These are phyloP conservation scores for Protostelium mycophagum DNA, from an alignment of 78 protist species.

Conservation along the genomic window DNA sequence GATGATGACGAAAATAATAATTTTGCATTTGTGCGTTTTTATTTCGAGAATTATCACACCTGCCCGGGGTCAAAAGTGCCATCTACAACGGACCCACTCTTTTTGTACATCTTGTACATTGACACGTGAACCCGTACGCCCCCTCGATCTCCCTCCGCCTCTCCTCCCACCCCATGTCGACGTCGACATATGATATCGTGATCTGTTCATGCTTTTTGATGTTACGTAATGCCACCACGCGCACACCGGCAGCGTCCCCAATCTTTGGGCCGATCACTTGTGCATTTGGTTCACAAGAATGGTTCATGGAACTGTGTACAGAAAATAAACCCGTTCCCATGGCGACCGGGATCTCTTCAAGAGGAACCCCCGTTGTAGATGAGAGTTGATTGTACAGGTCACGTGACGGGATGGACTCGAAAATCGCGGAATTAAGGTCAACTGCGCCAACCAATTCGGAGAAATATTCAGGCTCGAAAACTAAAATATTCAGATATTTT, in stretches of 20 bases:
- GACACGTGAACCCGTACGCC: background rate
- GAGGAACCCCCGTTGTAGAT: background rate
- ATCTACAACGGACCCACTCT: too few relatives aligned
- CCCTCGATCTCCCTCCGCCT: background rate
- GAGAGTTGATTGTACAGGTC: background rate
- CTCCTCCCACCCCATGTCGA: background rate
- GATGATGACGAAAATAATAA: too few relatives aligned
- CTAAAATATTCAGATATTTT: background rate
- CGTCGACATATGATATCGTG: background rate
- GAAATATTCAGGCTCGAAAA: background rate
- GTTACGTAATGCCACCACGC: background rate
- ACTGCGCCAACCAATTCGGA: background rate
- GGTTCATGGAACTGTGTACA: background rate
- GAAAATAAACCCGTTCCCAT: background rate
- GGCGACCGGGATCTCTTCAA: background rate
- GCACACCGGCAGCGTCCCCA: background rate
- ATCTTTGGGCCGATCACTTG: background rate
- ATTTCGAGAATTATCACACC: too few relatives aligned
- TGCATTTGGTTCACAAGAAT: background rate
- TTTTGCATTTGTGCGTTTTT: too few relatives aligned
- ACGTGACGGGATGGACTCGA: background rate
- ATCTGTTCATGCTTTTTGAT: background rate
- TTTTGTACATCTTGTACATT: background rate
- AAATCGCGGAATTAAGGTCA: background rate
- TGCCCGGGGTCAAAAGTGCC: too few relatives aligned